A percentile compares a stretch with the other conserved stretches of the same genome.
Conservation (phyloP, 345 rosid genomes). For the Salix koriyanagi region DNA sequence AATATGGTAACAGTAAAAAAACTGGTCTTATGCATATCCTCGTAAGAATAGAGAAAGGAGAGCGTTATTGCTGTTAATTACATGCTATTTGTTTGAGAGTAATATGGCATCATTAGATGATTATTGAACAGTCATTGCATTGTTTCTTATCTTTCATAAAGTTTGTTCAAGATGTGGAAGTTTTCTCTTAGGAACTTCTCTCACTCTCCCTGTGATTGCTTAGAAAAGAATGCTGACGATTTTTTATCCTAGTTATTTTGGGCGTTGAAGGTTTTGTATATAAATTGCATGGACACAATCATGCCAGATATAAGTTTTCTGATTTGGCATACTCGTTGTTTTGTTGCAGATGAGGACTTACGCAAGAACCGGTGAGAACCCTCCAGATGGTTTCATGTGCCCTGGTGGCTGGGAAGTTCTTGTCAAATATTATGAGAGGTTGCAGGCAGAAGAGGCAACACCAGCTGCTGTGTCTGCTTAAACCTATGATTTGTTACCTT, state of each 20-base stretch:
- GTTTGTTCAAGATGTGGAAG: background rate
- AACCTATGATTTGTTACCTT: background rate
- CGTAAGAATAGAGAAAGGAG: background rate
- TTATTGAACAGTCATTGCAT: background rate
- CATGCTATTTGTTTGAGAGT: background rate
- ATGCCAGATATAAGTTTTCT: background rate
- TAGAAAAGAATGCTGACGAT: background rate
- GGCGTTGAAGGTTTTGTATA: background rate
- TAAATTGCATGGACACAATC: background rate
- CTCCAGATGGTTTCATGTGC: conserved; percentile 97
- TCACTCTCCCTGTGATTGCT: background rate
- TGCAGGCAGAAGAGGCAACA: conserved; percentile 54
- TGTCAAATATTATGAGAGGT: conserved; percentile 66
- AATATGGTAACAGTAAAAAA: background rate
- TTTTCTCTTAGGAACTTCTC: background rate
- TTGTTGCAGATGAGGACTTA: conserved; percentile 66
- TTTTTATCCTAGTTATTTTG: background rate
- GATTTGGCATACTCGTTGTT: background rate
- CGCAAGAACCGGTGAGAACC: conserved; percentile 84
- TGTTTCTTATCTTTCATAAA: background rate
- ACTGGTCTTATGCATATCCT: background rate
- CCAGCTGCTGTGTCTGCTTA: conserved; percentile 38
- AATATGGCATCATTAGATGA: background rate
- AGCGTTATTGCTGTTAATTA: background rate
- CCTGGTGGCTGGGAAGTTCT: conserved; percentile 92